A percentile compares a stretch with the other conserved stretches of the same genome.
These are phyloP conservation scores for Carex cristatella DNA, from an alignment of 176 grass and related monocot genomes.

Conservation along the genomic window DNA sequence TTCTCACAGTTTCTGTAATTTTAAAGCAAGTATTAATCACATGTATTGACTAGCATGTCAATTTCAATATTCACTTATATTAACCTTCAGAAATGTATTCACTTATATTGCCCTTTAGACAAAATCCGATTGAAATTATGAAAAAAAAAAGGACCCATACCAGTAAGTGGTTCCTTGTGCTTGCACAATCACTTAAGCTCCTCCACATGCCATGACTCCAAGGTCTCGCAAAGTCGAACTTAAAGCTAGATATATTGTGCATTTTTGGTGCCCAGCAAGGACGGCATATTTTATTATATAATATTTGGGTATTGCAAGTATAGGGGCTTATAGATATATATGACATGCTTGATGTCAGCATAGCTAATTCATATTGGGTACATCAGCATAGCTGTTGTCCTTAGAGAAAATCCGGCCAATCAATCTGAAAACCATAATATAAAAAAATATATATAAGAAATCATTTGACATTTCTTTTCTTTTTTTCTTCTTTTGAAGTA, in stretches of 20 bases:
- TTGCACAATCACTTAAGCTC: slow-evolving; percentile 45
- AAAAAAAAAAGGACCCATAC: slow-evolving; percentile 35
- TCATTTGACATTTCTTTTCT: neutral
- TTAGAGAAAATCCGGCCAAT: neutral
- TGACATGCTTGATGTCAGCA: slow-evolving; percentile 40
- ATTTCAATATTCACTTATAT: neutral
- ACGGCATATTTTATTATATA: slow-evolving; percentile 28
- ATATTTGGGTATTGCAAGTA: slow-evolving; percentile 30
- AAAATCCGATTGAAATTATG: slow-evolving; percentile 6
- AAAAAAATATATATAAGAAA: neutral
- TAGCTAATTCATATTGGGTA: slow-evolving; percentile 29
- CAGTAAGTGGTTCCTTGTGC: slow-evolving; percentile 39
- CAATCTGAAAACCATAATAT: slow-evolving; percentile 8
- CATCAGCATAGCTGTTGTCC: neutral
- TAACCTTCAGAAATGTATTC: neutral
- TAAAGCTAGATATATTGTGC: slow-evolving; percentile 33
- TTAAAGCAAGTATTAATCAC: neutral
- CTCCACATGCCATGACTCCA: slow-evolving; percentile 39
- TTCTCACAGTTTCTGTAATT: neutral
- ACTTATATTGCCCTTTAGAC: neutral
- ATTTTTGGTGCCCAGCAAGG: slow-evolving; percentile 35
- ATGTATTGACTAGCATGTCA: neutral
- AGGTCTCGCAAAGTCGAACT: slow-evolving; percentile 40
- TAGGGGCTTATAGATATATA: slow-evolving; percentile 17
- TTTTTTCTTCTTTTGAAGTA: no score